phyloP scores from a whole-genome alignment of 164 flowering plant genomes.

The Macadamia integrifolia region DNA sequence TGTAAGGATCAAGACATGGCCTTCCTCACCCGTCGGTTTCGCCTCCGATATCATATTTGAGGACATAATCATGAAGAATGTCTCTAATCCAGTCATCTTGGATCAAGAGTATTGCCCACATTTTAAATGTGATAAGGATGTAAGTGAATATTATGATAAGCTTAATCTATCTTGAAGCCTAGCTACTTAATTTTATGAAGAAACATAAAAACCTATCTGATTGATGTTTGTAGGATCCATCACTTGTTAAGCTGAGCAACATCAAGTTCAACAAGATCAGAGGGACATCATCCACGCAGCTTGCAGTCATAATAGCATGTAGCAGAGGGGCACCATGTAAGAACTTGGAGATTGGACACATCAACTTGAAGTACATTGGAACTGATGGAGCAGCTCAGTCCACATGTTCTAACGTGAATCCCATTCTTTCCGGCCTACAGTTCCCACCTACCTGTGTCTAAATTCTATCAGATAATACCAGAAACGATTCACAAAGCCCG shows the following conservation, averaged over 20 bases:
- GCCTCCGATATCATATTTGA: no score
- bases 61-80: no score
- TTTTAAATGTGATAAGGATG: no score
- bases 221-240: constrained; percentile 14
- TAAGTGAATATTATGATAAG: no score
- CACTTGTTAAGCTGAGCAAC: constrained; percentile 18
- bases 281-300: constrained; percentile 23
- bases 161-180: no score
- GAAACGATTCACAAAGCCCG: no score
- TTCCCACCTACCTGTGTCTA: constrained; percentile 1
- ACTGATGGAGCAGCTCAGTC: constrained; percentile 13
- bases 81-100: no score
- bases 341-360: constrained; percentile 17
- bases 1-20: no score
- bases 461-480: no score
- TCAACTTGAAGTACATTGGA: constrained; percentile 20
- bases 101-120: no score
- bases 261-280: constrained; percentile 19
- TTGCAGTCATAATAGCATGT: neutral
- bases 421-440: neutral
- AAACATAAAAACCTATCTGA: neutral
- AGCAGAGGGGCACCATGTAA: neutral
- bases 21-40: no score
- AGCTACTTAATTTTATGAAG: no score
- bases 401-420: constrained; percentile 9